Evolutionary conservation across 495 filamentous ascomycete species (phyloP), one percentile per base, ranked within the genome.

Genomic region (Aspergillus sparsus): DNA sequence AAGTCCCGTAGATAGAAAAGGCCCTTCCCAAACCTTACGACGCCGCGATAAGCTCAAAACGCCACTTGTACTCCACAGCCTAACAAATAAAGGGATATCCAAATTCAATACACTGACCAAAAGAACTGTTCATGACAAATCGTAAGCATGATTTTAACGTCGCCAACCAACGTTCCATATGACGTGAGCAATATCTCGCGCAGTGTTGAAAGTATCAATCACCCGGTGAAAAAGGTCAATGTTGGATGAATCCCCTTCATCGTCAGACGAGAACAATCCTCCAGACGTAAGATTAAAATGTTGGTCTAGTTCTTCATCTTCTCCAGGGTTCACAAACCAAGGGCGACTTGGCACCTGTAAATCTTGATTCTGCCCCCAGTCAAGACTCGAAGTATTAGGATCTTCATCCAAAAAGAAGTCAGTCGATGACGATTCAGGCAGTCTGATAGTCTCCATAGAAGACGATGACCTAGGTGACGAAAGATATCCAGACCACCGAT

Each of bases 161-260:
- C 89, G 84, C 94, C 93, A 97, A 37, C 93, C 93, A 55, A 98
- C 94, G 70, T 98, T 98, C 93, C 92, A 96, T 63, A 98, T 91
- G 39, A 98, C 92, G 77, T 96, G 91, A 39, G 89, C 92, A 65
- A 98, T 98, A 66, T 98, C 94, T 63, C 87, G 87, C 45, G 93
- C 93, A 7, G 93, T 98, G 77, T 98, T 97, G 66, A 98, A 90
- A 44, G 92, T 94, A 71, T 98, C 91, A 67, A 94, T 86, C 21
- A 97, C 88, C 62, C 87, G 84, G 58, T 91, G 90, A 62, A 97
- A 83, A 37, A 98, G 75, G 18, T 83, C 80, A 33, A 82, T 75
- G 46, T 76, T 79, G 9, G 81, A 73, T 2, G 77, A 58, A 55
- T 88, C 45, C 10, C 84, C 77, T 49, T 93, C 89, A 33, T 93